A percentile compares a stretch with the other conserved stretches of the same genome.
Conservation (phyloP, 2,329 filamentous ascomycete genomes). For the Curvularia verruculosa region DNA sequence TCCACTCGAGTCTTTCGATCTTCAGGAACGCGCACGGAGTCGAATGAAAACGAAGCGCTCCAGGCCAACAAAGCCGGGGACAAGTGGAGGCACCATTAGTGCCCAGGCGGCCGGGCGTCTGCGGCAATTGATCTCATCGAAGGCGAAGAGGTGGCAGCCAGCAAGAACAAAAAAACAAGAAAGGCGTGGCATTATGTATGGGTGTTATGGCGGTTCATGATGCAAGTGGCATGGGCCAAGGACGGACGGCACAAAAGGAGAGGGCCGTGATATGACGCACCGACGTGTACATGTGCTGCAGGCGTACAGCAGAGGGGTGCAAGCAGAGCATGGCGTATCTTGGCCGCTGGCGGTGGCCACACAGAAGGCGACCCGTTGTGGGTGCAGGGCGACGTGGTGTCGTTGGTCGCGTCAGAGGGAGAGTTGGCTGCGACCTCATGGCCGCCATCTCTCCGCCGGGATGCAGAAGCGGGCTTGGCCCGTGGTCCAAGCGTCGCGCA, state of each 20-base stretch:
- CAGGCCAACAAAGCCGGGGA: constrained; percentile 8
- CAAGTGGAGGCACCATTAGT: constrained; percentile 6
- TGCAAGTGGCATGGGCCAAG: not conserved
- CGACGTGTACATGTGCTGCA: not conserved
- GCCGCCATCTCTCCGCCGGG: not conserved
- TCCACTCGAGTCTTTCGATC: constrained; percentile 5
- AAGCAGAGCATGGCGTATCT: not conserved
- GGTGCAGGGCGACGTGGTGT: constrained; percentile 1
- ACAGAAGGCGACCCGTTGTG: not conserved
- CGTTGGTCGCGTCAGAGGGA: not conserved
- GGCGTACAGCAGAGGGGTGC: not conserved
- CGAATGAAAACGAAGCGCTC: not conserved
- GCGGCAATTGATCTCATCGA: not conserved
- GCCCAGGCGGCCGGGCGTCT: too few species aligned
- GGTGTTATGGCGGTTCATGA: not conserved
- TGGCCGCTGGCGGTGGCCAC: not conserved
- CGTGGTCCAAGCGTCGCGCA: not conserved
- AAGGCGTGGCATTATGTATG: constrained; percentile 2
- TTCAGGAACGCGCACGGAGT: constrained; percentile 16
- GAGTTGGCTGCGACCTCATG: not conserved
- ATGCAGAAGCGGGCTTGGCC: constrained; percentile 8
- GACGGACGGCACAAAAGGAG: not conserved
- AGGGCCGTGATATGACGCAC: not conserved
- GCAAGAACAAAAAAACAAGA: constrained; percentile 15
- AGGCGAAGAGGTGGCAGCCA: constrained; percentile 10